These are phyloP conservation scores for Salix purpurea DNA, from an alignment of 345 rosid species.

Conservation along the genomic window DNA sequence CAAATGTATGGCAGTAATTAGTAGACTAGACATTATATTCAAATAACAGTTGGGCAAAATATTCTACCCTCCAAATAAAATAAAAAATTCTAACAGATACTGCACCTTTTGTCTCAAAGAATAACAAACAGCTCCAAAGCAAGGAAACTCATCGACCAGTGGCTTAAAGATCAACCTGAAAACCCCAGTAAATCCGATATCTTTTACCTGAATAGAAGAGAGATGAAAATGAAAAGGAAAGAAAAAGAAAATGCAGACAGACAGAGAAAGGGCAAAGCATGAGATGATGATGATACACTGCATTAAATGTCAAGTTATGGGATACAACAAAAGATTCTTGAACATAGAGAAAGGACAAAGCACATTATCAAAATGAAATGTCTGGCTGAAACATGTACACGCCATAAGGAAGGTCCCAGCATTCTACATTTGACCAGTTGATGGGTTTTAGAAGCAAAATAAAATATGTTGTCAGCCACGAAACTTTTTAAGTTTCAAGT, in stretches of 20 bases:
- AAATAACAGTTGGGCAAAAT: neutral
- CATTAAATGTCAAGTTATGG: neutral
- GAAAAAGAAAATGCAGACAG: neutral
- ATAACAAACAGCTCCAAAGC: slow-evolving; percentile 95
- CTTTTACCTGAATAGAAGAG: slow-evolving; percentile 64
- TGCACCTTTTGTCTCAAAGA: slow-evolving; percentile 85
- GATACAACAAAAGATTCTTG: neutral
- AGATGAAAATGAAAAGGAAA: neutral
- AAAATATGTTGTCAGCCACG: neutral
- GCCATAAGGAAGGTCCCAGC: neutral
- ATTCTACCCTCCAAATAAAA: neutral
- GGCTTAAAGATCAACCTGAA: slow-evolving; percentile 98
- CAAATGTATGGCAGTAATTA: neutral
- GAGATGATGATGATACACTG: neutral
- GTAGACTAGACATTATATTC: neutral
- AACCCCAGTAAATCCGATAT: slow-evolving; percentile 96
- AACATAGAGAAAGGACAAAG: neutral
- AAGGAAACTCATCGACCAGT: slow-evolving; percentile 82
- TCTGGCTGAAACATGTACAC: neutral
- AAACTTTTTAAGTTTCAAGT: neutral
- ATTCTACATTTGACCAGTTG: neutral
- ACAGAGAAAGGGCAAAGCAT: neutral
- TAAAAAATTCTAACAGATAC: slow-evolving; percentile 2
- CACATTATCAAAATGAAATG: neutral
- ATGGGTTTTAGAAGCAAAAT: neutral